A percentile compares a stretch with the other conserved stretches of the same genome.
Conservation (phyloP, 2,329 filamentous ascomycete genomes). For the Chalaropsis thielavioides region DNA sequence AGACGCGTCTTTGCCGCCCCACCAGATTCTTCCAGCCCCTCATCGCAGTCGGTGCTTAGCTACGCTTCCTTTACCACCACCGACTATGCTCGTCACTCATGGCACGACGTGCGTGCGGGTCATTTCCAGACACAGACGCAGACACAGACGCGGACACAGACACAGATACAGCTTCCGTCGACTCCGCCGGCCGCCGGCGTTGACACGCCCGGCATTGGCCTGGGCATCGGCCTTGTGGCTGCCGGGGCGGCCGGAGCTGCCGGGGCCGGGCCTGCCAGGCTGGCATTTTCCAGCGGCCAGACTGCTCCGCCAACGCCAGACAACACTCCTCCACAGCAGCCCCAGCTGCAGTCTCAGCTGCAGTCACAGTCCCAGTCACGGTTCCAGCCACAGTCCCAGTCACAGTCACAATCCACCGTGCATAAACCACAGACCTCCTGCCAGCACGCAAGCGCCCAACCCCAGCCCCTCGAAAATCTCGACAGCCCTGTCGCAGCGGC, state of each 20-base stretch:
- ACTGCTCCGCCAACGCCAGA: constrained; percentile 10
- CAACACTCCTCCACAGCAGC: constrained; percentile 10
- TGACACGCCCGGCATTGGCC: not conserved
- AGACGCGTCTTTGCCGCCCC: not conserved
- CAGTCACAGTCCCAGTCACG: constrained; percentile 7
- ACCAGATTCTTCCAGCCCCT: not conserved
- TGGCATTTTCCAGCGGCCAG: constrained; percentile 4
- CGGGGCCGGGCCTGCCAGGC: not conserved
- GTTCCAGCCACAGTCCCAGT: not conserved
- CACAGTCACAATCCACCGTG: not conserved
- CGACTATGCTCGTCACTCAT: not conserved
- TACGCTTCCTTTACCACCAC: not conserved
- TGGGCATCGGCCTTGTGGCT: constrained; percentile 5
- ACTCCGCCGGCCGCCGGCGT: not conserved
- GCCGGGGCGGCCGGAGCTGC: not conserved
- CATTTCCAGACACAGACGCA: not conserved
- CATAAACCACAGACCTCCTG: constrained; percentile 2
- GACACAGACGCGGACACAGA: not conserved
- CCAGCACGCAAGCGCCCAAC: not conserved
- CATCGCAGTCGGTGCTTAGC: not conserved
- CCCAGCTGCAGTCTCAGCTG: not conserved
- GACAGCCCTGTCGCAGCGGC: not conserved
- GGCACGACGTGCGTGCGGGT: not conserved
- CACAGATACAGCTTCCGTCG: not conserved
- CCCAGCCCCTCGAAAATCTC: constrained; percentile 9